A percentile compares a stretch with the other conserved stretches of the same genome.
These are phyloP conservation scores for Acrocalymma vagum DNA, from an alignment of 2,329 filamentous ascomycete genomes.

Conservation along the genomic window DNA sequence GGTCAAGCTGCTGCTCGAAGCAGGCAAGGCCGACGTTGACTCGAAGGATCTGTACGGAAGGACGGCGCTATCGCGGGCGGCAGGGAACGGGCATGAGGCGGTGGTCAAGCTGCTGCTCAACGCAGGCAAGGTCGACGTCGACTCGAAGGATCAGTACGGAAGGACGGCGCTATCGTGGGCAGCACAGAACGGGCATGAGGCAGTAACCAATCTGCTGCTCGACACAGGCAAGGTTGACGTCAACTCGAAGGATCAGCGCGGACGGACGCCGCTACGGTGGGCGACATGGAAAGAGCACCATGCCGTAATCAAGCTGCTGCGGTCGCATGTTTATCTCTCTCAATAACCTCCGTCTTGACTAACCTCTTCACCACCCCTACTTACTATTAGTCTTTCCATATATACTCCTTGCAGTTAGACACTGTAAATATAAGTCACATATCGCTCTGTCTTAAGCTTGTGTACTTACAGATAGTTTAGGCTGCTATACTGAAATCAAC, in stretches of 20 bases:
- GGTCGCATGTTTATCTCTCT: no score
- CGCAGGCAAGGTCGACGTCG: slow-evolving; percentile 3
- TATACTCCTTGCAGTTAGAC: no score
- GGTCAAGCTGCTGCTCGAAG: slow-evolving; percentile 3
- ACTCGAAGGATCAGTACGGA: slow-evolving; percentile 6
- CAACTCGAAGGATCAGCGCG: slow-evolving; percentile 10
- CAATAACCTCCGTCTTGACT: no score
- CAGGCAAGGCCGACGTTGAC: slow-evolving; percentile 5
- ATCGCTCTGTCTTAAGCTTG: no score
- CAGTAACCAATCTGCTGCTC: slow-evolving; percentile 13
- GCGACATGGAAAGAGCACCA: no score
- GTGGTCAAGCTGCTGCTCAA: slow-evolving; percentile 3
- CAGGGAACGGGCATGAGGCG: not conserved
- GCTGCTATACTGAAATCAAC: no score
- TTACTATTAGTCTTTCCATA: no score
- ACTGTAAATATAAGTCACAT: no score
- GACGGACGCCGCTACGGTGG: slow-evolving; percentile 10
- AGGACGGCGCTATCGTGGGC: slow-evolving; percentile 7
- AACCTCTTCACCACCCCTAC: no score
- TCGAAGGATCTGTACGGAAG: slow-evolving; percentile 3
- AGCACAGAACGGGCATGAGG: slow-evolving; percentile 4
- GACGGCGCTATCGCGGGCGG: not conserved
- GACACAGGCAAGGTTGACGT: slow-evolving; percentile 13
- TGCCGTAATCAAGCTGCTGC: no score
- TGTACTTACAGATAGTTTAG: no score